A percentile compares a stretch with the other conserved stretches of the same genome.
These are phyloP conservation scores for Exophiala mesophila DNA, from an alignment of 2,329 filamentous ascomycete genomes.

Conservation along the genomic window DNA sequence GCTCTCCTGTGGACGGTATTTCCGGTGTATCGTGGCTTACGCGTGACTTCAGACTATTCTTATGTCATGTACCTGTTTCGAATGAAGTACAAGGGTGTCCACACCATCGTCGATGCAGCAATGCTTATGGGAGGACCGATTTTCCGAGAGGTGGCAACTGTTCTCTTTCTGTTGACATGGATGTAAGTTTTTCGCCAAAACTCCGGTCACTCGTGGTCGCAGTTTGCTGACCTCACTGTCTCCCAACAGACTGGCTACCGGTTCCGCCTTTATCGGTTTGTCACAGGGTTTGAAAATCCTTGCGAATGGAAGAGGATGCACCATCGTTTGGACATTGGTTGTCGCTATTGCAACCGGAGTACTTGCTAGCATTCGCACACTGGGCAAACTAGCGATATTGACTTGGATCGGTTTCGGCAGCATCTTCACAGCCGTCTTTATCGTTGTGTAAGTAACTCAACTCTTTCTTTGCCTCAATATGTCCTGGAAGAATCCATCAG, in stretches of 20 bases:
- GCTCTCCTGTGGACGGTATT: background rate
- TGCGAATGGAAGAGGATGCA: conserved; percentile 34
- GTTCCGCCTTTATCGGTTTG: conserved; percentile 39
- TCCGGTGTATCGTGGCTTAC: background rate
- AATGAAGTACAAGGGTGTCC: conserved; percentile 46
- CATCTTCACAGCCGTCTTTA: conserved; percentile 47
- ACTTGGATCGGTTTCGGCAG: conserved; percentile 58
- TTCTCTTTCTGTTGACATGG: conserved; percentile 32
- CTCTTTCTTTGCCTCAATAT: background rate
- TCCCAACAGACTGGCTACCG: conserved; percentile 23
- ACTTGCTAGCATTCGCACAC: conserved; percentile 32
- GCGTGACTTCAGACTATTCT: conserved; percentile 5
- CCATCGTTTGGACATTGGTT: conserved; percentile 28
- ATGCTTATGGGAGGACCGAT: conserved; percentile 50
- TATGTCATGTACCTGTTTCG: conserved; percentile 47
- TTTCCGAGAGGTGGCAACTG: conserved; percentile 35
- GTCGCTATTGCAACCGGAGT: conserved; percentile 24
- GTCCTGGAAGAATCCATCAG: too few relatives aligned
- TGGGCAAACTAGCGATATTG: conserved; percentile 45
- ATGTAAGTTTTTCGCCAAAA: conserved; percentile 30
- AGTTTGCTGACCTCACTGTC: background rate
- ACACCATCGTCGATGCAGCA: conserved; percentile 56
- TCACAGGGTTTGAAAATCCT: conserved; percentile 41
- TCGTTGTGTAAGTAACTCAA: conserved; percentile 6
- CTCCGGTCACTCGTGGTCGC: background rate